These are phyloP conservation scores for Pestalotiopsis sp. DNA, from an alignment of 2,329 filamentous ascomycete species.

Conservation along the genomic window DNA sequence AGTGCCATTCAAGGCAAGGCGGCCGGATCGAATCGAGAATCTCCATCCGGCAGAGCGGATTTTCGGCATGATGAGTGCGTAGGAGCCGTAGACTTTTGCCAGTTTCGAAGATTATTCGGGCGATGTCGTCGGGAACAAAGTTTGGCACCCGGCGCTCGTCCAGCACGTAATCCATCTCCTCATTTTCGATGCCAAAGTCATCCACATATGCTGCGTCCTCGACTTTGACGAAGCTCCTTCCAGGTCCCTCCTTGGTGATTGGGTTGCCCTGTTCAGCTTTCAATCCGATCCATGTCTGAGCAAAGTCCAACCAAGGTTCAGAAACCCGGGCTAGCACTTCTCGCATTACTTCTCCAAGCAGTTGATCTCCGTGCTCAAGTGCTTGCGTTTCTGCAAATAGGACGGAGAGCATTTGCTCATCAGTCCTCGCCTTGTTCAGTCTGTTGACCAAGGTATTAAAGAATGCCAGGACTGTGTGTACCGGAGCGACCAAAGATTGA, in stretches of 20 bases:
- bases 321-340: conserved; percentile 68
- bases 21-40: conserved; percentile 49
- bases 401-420: conserved; percentile 64
- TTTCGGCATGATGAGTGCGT: conserved; percentile 68
- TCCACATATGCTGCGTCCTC: conserved; percentile 58
- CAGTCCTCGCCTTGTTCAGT: conserved; percentile 46
- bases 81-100: conserved; percentile 77
- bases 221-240: conserved; percentile 63
- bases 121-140: conserved; percentile 73
- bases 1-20: conserved; percentile 68
- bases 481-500: conserved; percentile 50
- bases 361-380: conserved; percentile 64
- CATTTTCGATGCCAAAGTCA: conserved; percentile 59
- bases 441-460: conserved; percentile 54
- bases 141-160: conserved; percentile 68
- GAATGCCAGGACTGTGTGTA: conserved; percentile 51
- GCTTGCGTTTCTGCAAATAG: conserved; percentile 65
- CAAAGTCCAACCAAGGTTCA: conserved; percentile 66
- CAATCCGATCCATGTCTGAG: conserved; percentile 77
- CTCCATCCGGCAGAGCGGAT: conserved; percentile 64
- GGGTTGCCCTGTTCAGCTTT: conserved; percentile 58
- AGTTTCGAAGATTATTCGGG: conserved; percentile 74
- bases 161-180: conserved; percentile 64
- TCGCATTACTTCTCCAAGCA: conserved; percentile 65
- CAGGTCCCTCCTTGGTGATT: conserved; percentile 50